Conservation (phyloP, 2,329 filamentous ascomycete species). For the Colletotrichum shisoi region DNA sequence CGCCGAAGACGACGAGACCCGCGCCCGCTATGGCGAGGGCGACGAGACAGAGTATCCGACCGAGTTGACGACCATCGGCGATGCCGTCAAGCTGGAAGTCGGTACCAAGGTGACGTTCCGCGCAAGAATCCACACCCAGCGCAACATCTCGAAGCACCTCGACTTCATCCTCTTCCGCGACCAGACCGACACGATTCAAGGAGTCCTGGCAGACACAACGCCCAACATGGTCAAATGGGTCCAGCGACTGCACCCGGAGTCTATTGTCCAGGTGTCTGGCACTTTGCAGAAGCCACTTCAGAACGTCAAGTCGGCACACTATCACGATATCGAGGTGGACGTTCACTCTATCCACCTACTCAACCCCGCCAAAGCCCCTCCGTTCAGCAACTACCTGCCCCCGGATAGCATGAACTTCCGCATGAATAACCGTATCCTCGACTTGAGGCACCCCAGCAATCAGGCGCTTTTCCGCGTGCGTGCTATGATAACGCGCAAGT, state of each 20-base stretch:
- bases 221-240: constrained; percentile 86
- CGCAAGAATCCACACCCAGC: constrained; percentile 76
- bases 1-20: constrained; percentile 32
- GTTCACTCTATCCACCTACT: constrained; percentile 65
- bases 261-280: constrained; percentile 78
- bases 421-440: constrained; percentile 69
- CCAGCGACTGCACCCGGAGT: constrained; percentile 80
- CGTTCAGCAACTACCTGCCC: constrained; percentile 59
- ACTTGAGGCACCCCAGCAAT: constrained; percentile 83
- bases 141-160: constrained; percentile 81
- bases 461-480: constrained; percentile 90
- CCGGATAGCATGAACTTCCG: constrained; percentile 46
- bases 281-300: constrained; percentile 76
- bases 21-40: constrained; percentile 28
- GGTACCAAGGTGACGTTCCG: constrained; percentile 54
- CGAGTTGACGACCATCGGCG: constrained; percentile 34
- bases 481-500: constrained; percentile 79
- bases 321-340: constrained; percentile 78
- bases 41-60: constrained; percentile 28
- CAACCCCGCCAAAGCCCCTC: constrained; percentile 58
- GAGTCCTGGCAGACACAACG: constrained; percentile 67
- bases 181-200: constrained; percentile 83
- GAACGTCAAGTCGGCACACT: constrained; percentile 75
- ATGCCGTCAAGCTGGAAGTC: constrained; percentile 31
- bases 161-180: constrained; percentile 89